Base-by-base conservation (phyloP, 1,139 yeast genomes). In the Magnusiomyces suaveolens region DNA sequence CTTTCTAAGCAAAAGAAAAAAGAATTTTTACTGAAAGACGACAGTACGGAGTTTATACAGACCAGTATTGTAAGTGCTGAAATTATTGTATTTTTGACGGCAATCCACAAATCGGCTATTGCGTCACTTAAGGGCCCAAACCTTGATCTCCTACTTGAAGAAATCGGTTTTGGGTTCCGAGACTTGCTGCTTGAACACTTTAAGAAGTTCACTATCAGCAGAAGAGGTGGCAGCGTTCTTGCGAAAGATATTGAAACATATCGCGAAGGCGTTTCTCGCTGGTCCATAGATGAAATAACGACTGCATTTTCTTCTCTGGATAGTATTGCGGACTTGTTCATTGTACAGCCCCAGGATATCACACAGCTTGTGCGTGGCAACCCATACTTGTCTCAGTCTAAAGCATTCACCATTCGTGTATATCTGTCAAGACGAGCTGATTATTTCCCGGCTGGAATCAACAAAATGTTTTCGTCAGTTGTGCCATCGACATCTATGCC, bases 211-310 rank as follows among this genome's bases (percentile, higher is more conserved):
- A 80, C 81, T 41, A 87, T 89, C 57, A 87, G 81, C 62, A 82
- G 89, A 1, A 79, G 83, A 12, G 97, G 97, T 52, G 96, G 96
- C 29, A 77, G 84, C 56, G 80, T 85, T 20, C 77, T 87, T n/a
- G 85, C 96, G 0, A 84, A 85, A 46, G 97, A 90, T 70, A 82
- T 87, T 4, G 84, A 87, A 48, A 79, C 87, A 41, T 88, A 84
- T 65, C 94, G 87, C 65, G 78, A 83, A 20, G 76, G 80, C 0
- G 79, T 90, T 53, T 94, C 84, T 58, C 75, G 73, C 49, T 87
- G 95, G 92, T 75, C 74, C 3, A 74, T 86, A 32, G 75, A 77
- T 1, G 83, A 79, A 53, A 72, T 89, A 43, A 75, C 83, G n/a
- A 86, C 82, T 46, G 78, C 80, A 54, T 88, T 86, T 71, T 81